Conservation (phyloP, 768 basidiomycete species). For the Cystofilobasidium macerans region DNA sequence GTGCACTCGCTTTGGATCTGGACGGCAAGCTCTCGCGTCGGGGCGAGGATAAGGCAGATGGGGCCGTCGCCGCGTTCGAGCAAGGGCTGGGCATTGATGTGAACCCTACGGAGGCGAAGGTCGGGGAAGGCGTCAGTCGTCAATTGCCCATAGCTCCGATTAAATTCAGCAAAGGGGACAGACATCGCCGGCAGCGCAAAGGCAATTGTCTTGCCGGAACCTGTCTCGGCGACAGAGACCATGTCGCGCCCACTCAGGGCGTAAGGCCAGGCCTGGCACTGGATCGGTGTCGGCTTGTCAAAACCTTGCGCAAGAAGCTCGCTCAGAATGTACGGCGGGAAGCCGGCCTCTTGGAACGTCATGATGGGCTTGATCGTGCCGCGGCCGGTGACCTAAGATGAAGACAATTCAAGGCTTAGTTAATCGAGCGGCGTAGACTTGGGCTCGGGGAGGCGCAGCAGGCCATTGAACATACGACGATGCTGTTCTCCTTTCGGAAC, state of each 20-base stretch:
- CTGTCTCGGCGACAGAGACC: constrained; percentile 94
- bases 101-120: neutral
- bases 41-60: constrained; percentile 37
- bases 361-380: constrained; percentile 71
- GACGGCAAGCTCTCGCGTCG: constrained; percentile 41
- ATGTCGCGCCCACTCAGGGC: constrained; percentile 86
- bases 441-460: neutral
- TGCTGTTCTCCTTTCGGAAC: constrained; percentile 71
- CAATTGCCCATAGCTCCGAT: neutral
- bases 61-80: neutral
- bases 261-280: constrained; percentile 99
- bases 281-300: constrained; percentile 78
- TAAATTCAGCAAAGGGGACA: neutral
- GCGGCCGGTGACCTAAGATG: neutral
- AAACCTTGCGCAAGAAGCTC: constrained; percentile 93
- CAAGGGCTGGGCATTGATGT: constrained; percentile 4
- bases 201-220: constrained; percentile 95
- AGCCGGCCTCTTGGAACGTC: constrained; percentile 85
- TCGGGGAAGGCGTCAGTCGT: neutral
- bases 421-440: too few relatives aligned
- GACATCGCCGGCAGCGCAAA: constrained; percentile 95
- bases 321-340: constrained; percentile 89
- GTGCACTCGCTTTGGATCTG: constrained; percentile 33
- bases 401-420: too few relatives aligned
- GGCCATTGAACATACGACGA: constrained; percentile 50